These are phyloP conservation scores for Pichia sp. DNA, from an alignment of 1,139 yeast genomes.

Conservation along the genomic window DNA sequence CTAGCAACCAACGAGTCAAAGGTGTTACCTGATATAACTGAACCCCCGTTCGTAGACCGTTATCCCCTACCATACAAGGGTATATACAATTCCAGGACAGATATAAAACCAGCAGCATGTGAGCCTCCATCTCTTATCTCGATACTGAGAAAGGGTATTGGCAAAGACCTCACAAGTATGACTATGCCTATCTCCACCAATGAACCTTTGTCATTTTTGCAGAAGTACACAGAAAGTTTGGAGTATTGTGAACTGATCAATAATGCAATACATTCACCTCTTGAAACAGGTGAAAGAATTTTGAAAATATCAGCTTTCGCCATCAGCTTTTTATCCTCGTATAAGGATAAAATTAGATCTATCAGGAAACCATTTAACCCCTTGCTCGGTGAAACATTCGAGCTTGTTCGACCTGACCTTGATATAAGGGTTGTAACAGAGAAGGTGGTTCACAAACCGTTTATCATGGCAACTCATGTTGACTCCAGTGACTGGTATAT, in stretches of 20 bases:
- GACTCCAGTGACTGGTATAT: constrained; percentile 77
- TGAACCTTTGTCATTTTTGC: constrained; percentile 83
- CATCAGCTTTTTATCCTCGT: constrained; percentile 63
- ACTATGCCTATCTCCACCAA: constrained; percentile 94
- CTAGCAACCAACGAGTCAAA: background rate
- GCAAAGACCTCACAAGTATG: constrained; percentile 79
- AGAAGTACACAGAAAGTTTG: constrained; percentile 70
- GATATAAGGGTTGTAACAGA: constrained; percentile 79
- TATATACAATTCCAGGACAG: constrained; percentile 52
- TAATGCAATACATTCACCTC: constrained; percentile 42
- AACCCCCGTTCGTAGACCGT: constrained; percentile 31
- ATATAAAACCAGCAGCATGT: constrained; percentile 55
- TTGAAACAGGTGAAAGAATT: constrained; percentile 51
- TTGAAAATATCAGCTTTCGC: constrained; percentile 80
- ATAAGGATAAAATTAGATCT: constrained; percentile 70
- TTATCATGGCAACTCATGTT: constrained; percentile 75
- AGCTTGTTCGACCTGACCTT: constrained; percentile 80
- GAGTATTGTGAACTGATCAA: constrained; percentile 71
- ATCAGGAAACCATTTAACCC: constrained; percentile 92
- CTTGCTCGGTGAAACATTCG: constrained; percentile 88
- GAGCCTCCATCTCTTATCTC: constrained; percentile 80
- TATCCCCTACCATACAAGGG: constrained; percentile 57
- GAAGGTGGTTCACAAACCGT: constrained; percentile 93
- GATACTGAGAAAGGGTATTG: constrained; percentile 82
- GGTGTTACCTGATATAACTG: background rate